Base-by-base conservation (phyloP, 2,329 filamentous ascomycete species). In the Dactylonectria macrodidyma region DNA sequence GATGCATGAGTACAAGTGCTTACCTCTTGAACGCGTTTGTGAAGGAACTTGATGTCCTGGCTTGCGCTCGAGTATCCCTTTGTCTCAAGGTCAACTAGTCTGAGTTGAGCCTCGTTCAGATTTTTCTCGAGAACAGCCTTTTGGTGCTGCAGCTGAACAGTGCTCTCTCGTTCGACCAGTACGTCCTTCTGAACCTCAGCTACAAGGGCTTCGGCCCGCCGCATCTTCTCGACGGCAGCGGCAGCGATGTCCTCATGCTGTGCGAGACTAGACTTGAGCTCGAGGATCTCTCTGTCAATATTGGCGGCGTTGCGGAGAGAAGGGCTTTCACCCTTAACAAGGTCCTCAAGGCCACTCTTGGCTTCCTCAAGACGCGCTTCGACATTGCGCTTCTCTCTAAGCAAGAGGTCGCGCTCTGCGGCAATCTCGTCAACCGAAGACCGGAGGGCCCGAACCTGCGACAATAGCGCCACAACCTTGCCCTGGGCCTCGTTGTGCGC, bases 191-290 rank as follows among this genome's bases (percentile, higher is more conserved):
- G 95, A 71, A 97, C 91, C 81, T 99, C 96, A 9, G 92, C 90
- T 1, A 91, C 92, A 36, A 98, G 84, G 5, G 94, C 93, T 78
- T 99, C 95, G 2, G 96, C 94, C 26, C 95, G 91, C 62, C 95
- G 90, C 96, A 99, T 99, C 86, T 98, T 98, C 76, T 96, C 95
- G 47, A 98, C 92, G 0, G 95, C 95, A 3, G 96, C 95, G 1
- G 92, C 90, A 11, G 95, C 93, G 66, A 98, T 91, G 78, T 99
- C 95, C 81, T 98, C 94, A 77, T 98, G 94, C 77, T 97, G 95
- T 4, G 95, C 95, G 38, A 98, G 88, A 71, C 88, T 91, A 10
- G 94, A 92, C 83, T 96, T 97, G 71, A 99, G 89, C 68, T 97
- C 94, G 6, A 99, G 86, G 26, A 98, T 88, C 80, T 97, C 93